Evolutionary conservation across 208 protist genomes (phyloP), one percentile per base, ranked within the genome.

Genomic region (Leishmania lainsoni): DNA sequence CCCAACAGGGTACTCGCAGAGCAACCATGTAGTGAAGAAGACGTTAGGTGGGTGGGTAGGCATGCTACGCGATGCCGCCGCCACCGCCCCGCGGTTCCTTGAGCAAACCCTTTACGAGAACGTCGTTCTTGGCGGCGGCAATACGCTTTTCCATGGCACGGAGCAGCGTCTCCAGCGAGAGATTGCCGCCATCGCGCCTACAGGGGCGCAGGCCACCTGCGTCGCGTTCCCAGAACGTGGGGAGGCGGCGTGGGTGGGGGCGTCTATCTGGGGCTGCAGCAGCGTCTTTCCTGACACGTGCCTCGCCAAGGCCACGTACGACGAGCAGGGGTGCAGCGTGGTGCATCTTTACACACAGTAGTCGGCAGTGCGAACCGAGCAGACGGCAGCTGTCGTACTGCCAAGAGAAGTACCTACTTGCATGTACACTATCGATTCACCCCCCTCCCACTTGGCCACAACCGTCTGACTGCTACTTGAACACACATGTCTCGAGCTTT

Each of bases 111-210:
- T 99, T 0, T 99, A 96, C 81, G 72, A 73, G 5, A 98, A 96
- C 78, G 93, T 99, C 56, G 92, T 99, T 22, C 88, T 99, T 5
- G 97, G 96, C 56, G 98, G 98, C 58, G 99, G 99, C 26, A 97
- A 91, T 29, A 98, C 97, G n/a, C 87, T 97, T 75, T 76, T 98
- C 48, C 75, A 77, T 16, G 89, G 91, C 35, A 79, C 96, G 22
- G 93, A 97, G 70, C 81, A 96, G 59, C 92, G 95, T 5, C 73
- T 98, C 58, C 93, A 95, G 80, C 87, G 81, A 12, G 94, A 97
- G 51, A 84, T 98, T 65, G 86, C 71, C 48, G 49, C 61, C 17
- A 26, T 78, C 29, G 78, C 80, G 17, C 76, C 83, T 39, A 45
- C 12, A 32, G 75, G 39, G 42, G 72, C 70, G 56, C 58, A 45